Evolutionary conservation across 768 basidiomycete genomes (phyloP), one percentile per base, ranked within the genome.

Genomic region (Russula brevipes): DNA sequence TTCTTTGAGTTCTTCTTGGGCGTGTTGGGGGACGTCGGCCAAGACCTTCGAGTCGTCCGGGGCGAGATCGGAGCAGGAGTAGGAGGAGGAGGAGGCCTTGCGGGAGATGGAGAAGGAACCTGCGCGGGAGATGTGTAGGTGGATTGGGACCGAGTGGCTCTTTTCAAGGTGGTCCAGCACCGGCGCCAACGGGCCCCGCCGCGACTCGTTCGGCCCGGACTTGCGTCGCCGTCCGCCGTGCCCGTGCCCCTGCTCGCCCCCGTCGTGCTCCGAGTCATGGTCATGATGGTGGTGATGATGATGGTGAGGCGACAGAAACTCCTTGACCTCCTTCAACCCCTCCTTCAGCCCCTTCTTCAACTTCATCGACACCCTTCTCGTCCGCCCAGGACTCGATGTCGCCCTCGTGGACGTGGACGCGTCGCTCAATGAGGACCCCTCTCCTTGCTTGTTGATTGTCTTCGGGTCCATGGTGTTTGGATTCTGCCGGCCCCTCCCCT

Each of bases 81-180:
- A 60, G 3, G 63, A 56, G 33, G 61, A 57, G 44, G 57, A 76
- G 72, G 61, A 82, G 69, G 4, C 77, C 78, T 38, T 71, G 72
- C 5, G 78, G 77, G 64, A 77, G 76, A 65, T 67, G 72, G 72
- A 79, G 80, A 66, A 76, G 78, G 70, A 79, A 80, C 58, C 78
- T 71, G 63, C 17, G 69, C 65, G 61, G 69, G 63, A 57, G 71
- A 68, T 65, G 70, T 69, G 50, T 69, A 68, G 53, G 71, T 71
- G 64, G 69, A 67, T 63, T 65, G 65, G 67, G 69, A 69, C 55
- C 67, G 66, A 63, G 19, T 56, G 54, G 24, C 31, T 19, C 42
- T n/a, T 49, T 42, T 64, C 63, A 0, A 64, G 59, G 14, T 39
- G 63, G 46, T 64, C 63, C 47, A 64, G 47, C 47, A 64, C 63